A percentile compares a stretch with the other conserved stretches of the same genome.
phyloP scores from a whole-genome alignment of 495 filamentous ascomycete species.

The Aspergillus taichungensis region DNA sequence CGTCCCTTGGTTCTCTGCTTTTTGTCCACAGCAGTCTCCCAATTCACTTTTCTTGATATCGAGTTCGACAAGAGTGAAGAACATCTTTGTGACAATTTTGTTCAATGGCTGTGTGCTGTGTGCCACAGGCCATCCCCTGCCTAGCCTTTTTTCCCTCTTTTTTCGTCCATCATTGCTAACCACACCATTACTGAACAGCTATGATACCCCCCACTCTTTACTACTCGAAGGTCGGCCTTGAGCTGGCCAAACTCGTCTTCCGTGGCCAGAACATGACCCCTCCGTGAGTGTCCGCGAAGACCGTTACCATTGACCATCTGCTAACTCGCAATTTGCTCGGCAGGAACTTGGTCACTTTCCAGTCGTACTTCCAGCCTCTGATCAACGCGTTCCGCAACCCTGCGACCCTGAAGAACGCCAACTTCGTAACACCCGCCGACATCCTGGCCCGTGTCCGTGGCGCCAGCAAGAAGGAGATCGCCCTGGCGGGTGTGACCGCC shows the following conservation, averaged over 20 bases:
- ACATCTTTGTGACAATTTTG: not conserved
- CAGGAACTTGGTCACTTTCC: slow-evolving; percentile 67
- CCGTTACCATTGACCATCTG: not conserved
- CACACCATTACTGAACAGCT: slow-evolving; percentile 41
- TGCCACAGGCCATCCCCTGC: slow-evolving; percentile 8
- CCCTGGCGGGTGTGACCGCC: slow-evolving; percentile 59
- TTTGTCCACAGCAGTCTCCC: not conserved
- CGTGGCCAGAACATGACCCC: slow-evolving; percentile 83
- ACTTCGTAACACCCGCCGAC: slow-evolving; percentile 33
- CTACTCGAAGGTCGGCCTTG: slow-evolving; percentile 81
- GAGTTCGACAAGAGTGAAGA: not conserved
- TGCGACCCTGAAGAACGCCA: slow-evolving; percentile 34
- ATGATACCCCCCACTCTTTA: slow-evolving; percentile 79
- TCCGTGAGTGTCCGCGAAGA: slow-evolving; percentile 57
- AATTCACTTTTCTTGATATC: not conserved
- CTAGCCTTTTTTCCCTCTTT: not conserved
- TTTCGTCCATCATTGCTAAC: slow-evolving; percentile 18
- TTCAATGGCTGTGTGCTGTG: slow-evolving; percentile 1
- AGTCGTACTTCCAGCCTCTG: slow-evolving; percentile 73
- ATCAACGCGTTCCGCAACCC: slow-evolving; percentile 63
- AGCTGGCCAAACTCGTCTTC: slow-evolving; percentile 81
- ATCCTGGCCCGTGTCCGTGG: slow-evolving; percentile 59
- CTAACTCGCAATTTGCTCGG: slow-evolving; percentile 10
- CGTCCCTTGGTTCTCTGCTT: not conserved
- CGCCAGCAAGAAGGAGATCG: slow-evolving; percentile 57